Evolutionary conservation across 73 alveolate species (phyloP).

Genomic region (Tetrahymena thermophila): DNA sequence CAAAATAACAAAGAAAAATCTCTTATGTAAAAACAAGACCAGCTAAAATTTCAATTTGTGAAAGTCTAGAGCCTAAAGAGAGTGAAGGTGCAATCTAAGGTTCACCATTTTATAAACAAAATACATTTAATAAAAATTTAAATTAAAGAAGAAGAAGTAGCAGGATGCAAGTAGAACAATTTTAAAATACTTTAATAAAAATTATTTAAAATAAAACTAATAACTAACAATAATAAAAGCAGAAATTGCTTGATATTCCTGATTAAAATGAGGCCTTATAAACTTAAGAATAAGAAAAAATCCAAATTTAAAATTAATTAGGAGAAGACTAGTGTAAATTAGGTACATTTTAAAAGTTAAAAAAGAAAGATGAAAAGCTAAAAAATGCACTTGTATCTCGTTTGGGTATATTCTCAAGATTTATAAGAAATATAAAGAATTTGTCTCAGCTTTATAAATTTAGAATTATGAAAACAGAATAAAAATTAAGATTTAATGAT

Average conservation of each 20-base stretch:
- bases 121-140: too few relatives aligned
- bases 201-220: neutral
- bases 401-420: neutral
- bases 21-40: neutral
- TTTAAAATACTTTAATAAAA: neutral
- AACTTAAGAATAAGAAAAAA: neutral
- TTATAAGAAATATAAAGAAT: neutral
- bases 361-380: neutral
- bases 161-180: neutral
- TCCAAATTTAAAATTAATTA: too few relatives aligned
- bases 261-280: too few relatives aligned
- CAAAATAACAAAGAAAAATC: neutral
- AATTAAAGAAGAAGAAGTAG: neutral
- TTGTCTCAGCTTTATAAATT: neutral
- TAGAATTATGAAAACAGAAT: neutral
- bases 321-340: neutral
- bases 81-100: too few relatives aligned
- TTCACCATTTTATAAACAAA: too few relatives aligned
- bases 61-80: neutral
- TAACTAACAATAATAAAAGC: too few relatives aligned
- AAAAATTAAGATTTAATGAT: neutral
- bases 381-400: neutral
- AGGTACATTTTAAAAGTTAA: neutral
- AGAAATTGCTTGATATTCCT: too few relatives aligned
- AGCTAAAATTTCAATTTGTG: neutral